phyloP scores from a whole-genome alignment of 1,284 basidiomycete genomes.

The Cystobasidium pallidum region DNA sequence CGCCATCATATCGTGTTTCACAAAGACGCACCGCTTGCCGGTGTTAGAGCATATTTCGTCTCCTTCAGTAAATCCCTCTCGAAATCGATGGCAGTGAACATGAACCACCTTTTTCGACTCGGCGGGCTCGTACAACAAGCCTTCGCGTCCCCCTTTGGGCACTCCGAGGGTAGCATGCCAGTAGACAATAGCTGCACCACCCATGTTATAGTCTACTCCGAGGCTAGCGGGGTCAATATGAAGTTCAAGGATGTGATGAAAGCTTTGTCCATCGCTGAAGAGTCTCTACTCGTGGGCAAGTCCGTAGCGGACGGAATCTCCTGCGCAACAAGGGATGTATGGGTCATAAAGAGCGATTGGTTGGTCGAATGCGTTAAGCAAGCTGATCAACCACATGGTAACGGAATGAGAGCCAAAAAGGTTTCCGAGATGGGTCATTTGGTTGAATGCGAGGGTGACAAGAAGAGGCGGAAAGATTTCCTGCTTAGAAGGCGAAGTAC shows the following conservation, averaged over 20 bases:
- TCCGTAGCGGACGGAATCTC: slow-evolving; percentile 21
- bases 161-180: background rate
- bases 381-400: slow-evolving; percentile 16
- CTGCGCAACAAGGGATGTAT: slow-evolving; percentile 4
- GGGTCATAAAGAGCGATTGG: slow-evolving; percentile 36
- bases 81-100: slow-evolving; percentile 32
- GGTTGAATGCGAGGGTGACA: slow-evolving; percentile 40
- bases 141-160: slow-evolving; percentile 17
- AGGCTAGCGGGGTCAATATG: slow-evolving; percentile 3
- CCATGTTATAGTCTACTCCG: slow-evolving; percentile 29
- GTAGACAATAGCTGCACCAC: slow-evolving; percentile 7
- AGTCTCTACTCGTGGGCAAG: slow-evolving; percentile 23
- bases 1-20: slow-evolving; percentile 24
- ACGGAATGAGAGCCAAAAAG: slow-evolving; percentile 13
- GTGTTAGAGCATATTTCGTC: slow-evolving; percentile 36
- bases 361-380: slow-evolving; percentile 33
- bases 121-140: slow-evolving; percentile 27
- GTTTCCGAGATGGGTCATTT: slow-evolving; percentile 27
- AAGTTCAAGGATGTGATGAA: slow-evolving; percentile 41
- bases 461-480: slow-evolving; percentile 28
- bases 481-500: slow-evolving; percentile 13
- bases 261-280: slow-evolving; percentile 6
- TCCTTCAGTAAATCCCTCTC: slow-evolving; percentile 11
- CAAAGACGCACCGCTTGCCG: slow-evolving; percentile 25
- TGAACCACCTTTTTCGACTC: slow-evolving; percentile 29